Percentiles rank a stretch among this genome's conserved stretches.
Evolutionary conservation across 2,329 filamentous ascomycete genomes (phyloP).

Genomic region (Colletotrichum sp.): DNA sequence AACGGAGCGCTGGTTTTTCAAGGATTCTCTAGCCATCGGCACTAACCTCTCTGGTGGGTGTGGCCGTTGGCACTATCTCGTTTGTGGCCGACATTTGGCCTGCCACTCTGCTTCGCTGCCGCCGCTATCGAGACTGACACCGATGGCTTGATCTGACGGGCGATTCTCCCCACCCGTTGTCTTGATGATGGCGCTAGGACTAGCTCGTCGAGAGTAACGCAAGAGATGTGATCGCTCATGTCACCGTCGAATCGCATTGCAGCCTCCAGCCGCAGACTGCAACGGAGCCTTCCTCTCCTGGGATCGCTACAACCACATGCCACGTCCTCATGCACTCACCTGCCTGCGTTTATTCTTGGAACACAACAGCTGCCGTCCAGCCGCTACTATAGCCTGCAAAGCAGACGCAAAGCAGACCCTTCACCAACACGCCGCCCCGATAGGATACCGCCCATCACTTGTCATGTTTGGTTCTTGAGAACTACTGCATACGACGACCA

Average conservation of each 20-base stretch:
- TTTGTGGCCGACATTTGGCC: neutral
- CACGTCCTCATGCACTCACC: constrained; percentile 13
- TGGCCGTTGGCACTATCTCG: neutral
- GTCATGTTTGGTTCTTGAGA: neutral
- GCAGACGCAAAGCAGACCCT: neutral
- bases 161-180: neutral
- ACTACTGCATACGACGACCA: neutral
- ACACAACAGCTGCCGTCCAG: neutral
- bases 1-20: neutral
- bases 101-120: neutral
- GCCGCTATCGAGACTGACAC: neutral
- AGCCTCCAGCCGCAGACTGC: neutral
- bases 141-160: neutral
- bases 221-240: constrained; percentile 10
- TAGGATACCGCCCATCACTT: neutral
- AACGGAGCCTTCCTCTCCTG: neutral
- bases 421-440: neutral
- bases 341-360: constrained; percentile 8
- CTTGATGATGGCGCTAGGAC: neutral
- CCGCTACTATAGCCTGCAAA: neutral
- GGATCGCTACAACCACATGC: constrained; percentile 20
- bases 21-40: neutral
- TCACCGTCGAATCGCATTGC: constrained; percentile 6
- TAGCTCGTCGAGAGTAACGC: neutral
- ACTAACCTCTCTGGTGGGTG: neutral